phyloP scores from a whole-genome alignment of 1,139 yeast genomes.

The Saccharomycopsis phalli region DNA sequence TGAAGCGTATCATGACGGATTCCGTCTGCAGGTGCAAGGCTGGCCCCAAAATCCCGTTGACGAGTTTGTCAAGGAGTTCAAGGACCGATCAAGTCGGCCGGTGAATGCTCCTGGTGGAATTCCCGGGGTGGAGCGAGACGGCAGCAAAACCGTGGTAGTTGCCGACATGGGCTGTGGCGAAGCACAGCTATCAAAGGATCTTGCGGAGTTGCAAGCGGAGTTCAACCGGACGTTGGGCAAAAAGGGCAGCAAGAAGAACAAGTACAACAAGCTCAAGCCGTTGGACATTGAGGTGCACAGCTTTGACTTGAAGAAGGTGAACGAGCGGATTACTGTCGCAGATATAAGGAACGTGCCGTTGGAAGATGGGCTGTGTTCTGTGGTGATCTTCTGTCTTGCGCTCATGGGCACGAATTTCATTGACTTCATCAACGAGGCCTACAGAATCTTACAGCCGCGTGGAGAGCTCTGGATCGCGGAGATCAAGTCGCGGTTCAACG shows the following conservation, averaged over 20 bases:
- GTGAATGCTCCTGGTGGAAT: slow-evolving; percentile 94
- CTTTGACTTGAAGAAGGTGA: slow-evolving; percentile 81
- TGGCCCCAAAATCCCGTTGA: slow-evolving; percentile 99
- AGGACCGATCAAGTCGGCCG: slow-evolving; percentile 50
- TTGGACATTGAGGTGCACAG: slow-evolving; percentile 65
- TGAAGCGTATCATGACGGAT: slow-evolving; percentile 92
- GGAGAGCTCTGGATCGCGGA: slow-evolving; percentile 98
- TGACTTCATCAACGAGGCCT: slow-evolving; percentile 85
- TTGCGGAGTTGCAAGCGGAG: slow-evolving; percentile 41
- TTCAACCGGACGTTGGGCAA: slow-evolving; percentile 31
- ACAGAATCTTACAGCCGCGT: slow-evolving; percentile 75
- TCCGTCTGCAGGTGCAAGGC: slow-evolving; percentile 84
- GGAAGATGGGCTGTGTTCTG: slow-evolving; percentile 64
- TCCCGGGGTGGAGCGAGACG: slow-evolving; percentile 50
- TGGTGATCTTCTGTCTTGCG: slow-evolving; percentile 87
- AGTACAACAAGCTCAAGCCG: slow-evolving; percentile 20
- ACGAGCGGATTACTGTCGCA: slow-evolving; percentile 86
- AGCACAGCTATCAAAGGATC: slow-evolving; percentile 71
- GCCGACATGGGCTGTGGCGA: slow-evolving; percentile 99
- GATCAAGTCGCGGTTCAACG: slow-evolving; percentile 75
- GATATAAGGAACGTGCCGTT: slow-evolving; percentile 89
- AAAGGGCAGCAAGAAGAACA: slow-evolving; percentile 29
- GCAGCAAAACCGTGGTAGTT: slow-evolving; percentile 43
- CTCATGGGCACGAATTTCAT: slow-evolving; percentile 95
- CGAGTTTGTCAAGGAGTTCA: slow-evolving; percentile 68